Conservation (phyloP, 2,329 filamentous ascomycete species). For the Chaetomium olivaceum region DNA sequence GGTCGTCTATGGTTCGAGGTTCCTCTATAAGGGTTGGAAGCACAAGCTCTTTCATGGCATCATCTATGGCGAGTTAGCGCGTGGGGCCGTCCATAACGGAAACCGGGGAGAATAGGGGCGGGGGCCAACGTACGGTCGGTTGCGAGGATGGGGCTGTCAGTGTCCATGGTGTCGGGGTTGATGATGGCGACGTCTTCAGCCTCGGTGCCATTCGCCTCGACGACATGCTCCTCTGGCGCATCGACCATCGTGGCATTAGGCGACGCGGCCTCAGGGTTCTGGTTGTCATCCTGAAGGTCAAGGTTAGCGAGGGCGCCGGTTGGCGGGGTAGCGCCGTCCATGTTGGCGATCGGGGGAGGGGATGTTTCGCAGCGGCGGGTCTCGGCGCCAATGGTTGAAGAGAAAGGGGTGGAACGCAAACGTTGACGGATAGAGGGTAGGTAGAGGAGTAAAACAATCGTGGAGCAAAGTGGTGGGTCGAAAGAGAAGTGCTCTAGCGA, state of each 20-base stretch:
- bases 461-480: constrained; percentile 7
- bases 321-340: constrained; percentile 24
- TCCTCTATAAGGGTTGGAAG: constrained; percentile 73
- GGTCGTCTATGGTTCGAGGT: constrained; percentile 75
- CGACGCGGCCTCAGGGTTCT: constrained; percentile 53
- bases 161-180: constrained; percentile 47
- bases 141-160: constrained; percentile 48
- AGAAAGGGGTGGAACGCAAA: neutral
- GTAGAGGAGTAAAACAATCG: neutral
- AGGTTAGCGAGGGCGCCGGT: constrained; percentile 32
- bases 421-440: neutral
- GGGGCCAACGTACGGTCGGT: constrained; percentile 48
- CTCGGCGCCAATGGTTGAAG: constrained; percentile 6
- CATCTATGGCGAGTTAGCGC: constrained; percentile 54
- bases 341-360: constrained; percentile 11
- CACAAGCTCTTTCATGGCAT: constrained; percentile 81
- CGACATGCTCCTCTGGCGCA: constrained; percentile 53
- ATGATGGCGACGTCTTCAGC: constrained; percentile 57
- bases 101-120: neutral
- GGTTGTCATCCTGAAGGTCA: constrained; percentile 45
- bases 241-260: constrained; percentile 60
- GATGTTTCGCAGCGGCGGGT: constrained; percentile 1
- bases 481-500: neutral
- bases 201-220: constrained; percentile 49
- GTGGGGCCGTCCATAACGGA: constrained; percentile 3